Evolutionary conservation across 176 grass and related monocot species (phyloP).

Genomic region (Hsuehochloa calcarea): DNA sequence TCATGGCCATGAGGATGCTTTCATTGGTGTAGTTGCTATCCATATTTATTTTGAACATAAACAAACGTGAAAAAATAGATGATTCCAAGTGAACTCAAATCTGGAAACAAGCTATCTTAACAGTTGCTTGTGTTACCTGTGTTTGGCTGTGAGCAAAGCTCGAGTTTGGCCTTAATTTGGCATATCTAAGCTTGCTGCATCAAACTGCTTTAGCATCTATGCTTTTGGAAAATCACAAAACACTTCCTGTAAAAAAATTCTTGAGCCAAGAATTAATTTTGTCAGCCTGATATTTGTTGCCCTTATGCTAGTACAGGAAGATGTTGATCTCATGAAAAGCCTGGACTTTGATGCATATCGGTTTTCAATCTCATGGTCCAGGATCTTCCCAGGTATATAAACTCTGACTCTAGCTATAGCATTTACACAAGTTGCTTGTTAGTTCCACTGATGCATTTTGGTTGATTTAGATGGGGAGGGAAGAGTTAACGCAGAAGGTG

Average conservation of each 20-base stretch:
- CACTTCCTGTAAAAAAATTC: neutral
- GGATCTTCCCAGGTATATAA: conserved; percentile 56
- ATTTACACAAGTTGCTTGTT: neutral
- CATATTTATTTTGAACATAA: neutral
- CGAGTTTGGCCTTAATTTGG: neutral
- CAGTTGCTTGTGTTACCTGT: neutral
- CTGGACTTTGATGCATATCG: conserved; percentile 76
- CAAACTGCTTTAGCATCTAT: neutral
- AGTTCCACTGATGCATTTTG: conserved; percentile 13
- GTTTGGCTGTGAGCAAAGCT: neutral
- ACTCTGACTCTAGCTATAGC: neutral
- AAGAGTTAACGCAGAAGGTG: conserved; percentile 57
- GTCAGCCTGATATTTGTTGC: neutral
- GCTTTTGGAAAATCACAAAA: neutral
- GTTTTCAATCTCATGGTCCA: conserved; percentile 85
- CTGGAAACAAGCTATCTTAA: neutral
- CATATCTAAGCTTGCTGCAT: neutral
- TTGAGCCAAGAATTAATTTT: neutral
- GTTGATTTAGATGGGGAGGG: conserved; percentile 57
- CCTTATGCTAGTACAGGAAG: conserved; percentile 35
- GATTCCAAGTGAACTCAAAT: neutral
- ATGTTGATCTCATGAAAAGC: conserved; percentile 61
- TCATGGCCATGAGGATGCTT: neutral
- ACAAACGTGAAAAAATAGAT: neutral
- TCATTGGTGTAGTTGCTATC: neutral